phyloP scores from a whole-genome alignment of 441 rosid genomes.

The Euphorbia celastroides region DNA sequence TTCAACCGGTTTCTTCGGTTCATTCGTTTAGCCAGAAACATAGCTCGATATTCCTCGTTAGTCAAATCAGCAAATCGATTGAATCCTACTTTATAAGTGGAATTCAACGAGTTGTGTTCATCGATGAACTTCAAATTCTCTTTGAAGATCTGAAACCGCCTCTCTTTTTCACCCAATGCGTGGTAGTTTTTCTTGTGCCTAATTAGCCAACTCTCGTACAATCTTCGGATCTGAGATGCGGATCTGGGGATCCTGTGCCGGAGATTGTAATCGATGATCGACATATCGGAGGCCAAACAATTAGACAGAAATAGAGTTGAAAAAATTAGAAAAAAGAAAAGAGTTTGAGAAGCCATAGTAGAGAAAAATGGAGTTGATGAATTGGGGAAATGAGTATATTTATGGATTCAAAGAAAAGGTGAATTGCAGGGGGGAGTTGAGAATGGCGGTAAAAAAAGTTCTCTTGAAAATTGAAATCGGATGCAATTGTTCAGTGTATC shows the following conservation, averaged over 20 bases:
- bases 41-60: constrained; percentile 74
- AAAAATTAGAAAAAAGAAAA: too few species aligned
- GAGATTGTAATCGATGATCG: too few species aligned
- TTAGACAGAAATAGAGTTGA: too few species aligned
- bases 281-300: too few species aligned
- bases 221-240: constrained; percentile 46
- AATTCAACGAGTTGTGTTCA: constrained; percentile 53
- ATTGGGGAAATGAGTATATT: too few species aligned
- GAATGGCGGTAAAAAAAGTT: too few species aligned
- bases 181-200: constrained; percentile 63
- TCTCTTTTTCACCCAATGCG: constrained; percentile 63
- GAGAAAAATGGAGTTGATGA: too few species aligned
- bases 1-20: constrained; percentile 21
- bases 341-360: too few species aligned
- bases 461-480: too few species aligned
- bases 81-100: constrained; percentile 54
- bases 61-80: constrained; percentile 84
- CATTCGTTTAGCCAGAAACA: constrained; percentile 43
- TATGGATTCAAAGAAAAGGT: too few species aligned
- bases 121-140: constrained; percentile 73
- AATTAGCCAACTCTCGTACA: constrained; percentile 68
- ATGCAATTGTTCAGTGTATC: too few species aligned
- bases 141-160: constrained; percentile 70
- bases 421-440: too few species aligned
- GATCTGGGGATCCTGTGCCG: constrained; percentile 30